phyloP scores from a whole-genome alignment of 169 alveolate species.

The Plasmodium vivax region DNA sequence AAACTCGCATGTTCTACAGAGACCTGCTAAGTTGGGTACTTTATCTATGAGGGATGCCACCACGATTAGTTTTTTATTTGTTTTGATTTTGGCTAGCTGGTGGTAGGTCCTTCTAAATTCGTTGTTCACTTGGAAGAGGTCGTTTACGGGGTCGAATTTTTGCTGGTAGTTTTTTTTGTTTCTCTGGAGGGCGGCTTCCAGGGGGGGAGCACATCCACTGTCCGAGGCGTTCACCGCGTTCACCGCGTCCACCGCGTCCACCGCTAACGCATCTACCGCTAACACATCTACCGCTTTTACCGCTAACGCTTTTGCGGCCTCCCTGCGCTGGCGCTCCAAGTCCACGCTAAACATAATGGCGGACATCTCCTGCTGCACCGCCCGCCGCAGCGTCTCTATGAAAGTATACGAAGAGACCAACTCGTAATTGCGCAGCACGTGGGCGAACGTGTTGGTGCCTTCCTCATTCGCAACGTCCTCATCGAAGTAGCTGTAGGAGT shows the following conservation, averaged over 20 bases:
- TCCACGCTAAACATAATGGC: slow-evolving; percentile 22
- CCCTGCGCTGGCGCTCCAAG: slow-evolving; percentile 9
- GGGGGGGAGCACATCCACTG: background rate
- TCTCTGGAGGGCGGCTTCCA: slow-evolving; percentile 1
- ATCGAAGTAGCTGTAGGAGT: slow-evolving; percentile 32
- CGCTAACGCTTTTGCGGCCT: background rate
- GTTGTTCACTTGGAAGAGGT: background rate
- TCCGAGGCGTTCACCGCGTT: background rate
- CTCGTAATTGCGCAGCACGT: slow-evolving; percentile 28
- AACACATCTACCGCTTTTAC: too few relatives aligned
- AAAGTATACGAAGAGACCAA: slow-evolving; percentile 26
- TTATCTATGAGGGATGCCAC: slow-evolving; percentile 92
- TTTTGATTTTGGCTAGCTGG: slow-evolving; percentile 63
- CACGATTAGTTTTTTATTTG: slow-evolving; percentile 86
- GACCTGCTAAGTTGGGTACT: slow-evolving; percentile 93
- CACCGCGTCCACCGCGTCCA: too few relatives aligned
- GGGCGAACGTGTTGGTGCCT: slow-evolving; percentile 18
- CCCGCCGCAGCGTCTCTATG: slow-evolving; percentile 11
- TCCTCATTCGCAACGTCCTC: slow-evolving; percentile 26
- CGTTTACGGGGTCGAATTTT: slow-evolving; percentile 74
- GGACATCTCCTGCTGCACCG: slow-evolving; percentile 57
- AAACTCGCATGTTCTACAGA: slow-evolving; percentile 93
- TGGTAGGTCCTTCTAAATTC: slow-evolving; percentile 21
- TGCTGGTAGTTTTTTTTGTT: slow-evolving; percentile 69
- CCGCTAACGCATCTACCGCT: too few relatives aligned